phyloP scores from a whole-genome alignment of 1,284 basidiomycete genomes.

The Malassezia restricta region DNA sequence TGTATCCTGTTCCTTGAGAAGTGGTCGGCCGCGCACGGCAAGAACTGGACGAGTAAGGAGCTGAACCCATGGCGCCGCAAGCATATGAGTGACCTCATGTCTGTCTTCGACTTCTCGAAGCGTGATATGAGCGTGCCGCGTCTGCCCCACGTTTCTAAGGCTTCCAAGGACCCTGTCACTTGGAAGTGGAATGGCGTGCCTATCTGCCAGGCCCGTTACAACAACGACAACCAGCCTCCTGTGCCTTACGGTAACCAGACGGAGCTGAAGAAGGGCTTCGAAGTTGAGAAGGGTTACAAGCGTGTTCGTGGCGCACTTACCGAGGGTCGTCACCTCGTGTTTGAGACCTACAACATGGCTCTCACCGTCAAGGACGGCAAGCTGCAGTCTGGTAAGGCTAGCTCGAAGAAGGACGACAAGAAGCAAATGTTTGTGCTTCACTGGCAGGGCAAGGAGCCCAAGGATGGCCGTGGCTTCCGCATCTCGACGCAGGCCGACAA shows the following conservation, averaged over 20 bases:
- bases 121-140: conserved; percentile 12
- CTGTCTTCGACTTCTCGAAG: conserved; percentile 31
- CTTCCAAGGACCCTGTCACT: conserved; percentile 13
- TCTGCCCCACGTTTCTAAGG: conserved; percentile 11
- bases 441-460: conserved; percentile 3
- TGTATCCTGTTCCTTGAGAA: conserved; percentile 31
- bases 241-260: conserved; percentile 13
- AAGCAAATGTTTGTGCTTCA: conserved; percentile 13
- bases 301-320: conserved; percentile 20
- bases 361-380: conserved; percentile 9
- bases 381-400: not conserved
- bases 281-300: conserved; percentile 21
- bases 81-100: conserved; percentile 25
- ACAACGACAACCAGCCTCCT: conserved; percentile 2
- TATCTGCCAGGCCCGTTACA: conserved; percentile 17
- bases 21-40: conserved; percentile 29
- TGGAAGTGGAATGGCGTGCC: conserved; percentile 16
- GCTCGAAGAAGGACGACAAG: conserved; percentile 1
- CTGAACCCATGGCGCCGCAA: conserved; percentile 27
- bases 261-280: conserved; percentile 11
- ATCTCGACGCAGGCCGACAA: conserved; percentile 6
- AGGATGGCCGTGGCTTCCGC: conserved; percentile 8
- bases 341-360: conserved; percentile 19
- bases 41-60: conserved; percentile 20
- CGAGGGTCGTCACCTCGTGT: conserved; percentile 23